phyloP scores from a whole-genome alignment of 2,329 filamentous ascomycete species.

The Aspergillus puulaauensis region DNA sequence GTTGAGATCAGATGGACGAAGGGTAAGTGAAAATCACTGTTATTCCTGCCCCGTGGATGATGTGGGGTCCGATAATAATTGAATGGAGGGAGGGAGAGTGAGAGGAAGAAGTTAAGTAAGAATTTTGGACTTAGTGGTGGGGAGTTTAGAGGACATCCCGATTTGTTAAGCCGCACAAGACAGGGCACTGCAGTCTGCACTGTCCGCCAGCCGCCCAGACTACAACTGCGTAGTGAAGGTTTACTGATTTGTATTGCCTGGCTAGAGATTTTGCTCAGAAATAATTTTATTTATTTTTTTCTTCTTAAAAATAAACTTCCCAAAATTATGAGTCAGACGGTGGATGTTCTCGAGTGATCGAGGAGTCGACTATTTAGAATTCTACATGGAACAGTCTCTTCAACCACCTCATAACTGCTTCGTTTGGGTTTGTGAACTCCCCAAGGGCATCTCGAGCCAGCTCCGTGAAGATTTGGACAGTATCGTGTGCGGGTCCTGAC shows the following conservation, averaged over 20 bases:
- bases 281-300: not conserved
- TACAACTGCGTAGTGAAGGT: not conserved
- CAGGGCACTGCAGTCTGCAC: too few relatives aligned
- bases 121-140: slow-evolving; percentile 26
- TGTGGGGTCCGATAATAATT: slow-evolving; percentile 6
- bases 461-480: slow-evolving; percentile 46
- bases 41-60: slow-evolving; percentile 16
- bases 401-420: slow-evolving; percentile 36
- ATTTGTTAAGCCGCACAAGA: slow-evolving; percentile 9
- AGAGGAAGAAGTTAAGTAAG: slow-evolving; percentile 16
- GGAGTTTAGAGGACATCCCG: slow-evolving; percentile 8
- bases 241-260: not conserved
- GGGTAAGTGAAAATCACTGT: slow-evolving; percentile 7
- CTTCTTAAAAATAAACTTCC: not conserved
- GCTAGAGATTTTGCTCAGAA: not conserved
- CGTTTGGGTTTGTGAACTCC: slow-evolving; percentile 23
- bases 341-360: not conserved
- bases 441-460: slow-evolving; percentile 53
- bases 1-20: not conserved
- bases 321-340: not conserved
- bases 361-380: slow-evolving; percentile 14
- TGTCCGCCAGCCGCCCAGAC: not conserved
- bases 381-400: slow-evolving; percentile 29
- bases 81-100: slow-evolving; percentile 12
- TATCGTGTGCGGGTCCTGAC: slow-evolving; percentile 13